A percentile compares a stretch with the other conserved stretches of the same genome.
phyloP scores from a whole-genome alignment of 2,329 filamentous ascomycete species.

The Myriosclerotinia scirpicola region DNA sequence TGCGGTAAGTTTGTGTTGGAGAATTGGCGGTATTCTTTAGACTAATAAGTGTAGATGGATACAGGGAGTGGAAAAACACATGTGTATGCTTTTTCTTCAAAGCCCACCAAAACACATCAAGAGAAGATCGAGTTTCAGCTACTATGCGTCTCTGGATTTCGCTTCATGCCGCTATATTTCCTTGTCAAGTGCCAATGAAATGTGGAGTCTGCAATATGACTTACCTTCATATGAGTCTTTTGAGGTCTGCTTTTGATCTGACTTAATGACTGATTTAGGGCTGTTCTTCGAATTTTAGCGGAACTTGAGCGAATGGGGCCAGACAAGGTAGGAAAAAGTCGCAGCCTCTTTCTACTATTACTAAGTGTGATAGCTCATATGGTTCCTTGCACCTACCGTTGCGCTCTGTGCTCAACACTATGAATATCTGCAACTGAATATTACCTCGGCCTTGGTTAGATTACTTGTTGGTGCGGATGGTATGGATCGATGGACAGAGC shows the following conservation, averaged over 20 bases:
- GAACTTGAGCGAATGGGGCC: conserved; percentile 57
- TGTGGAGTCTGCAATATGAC: neutral
- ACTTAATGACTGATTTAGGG: conserved; percentile 36
- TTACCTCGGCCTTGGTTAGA: conserved; percentile 53
- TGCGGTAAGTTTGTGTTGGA: conserved; percentile 49
- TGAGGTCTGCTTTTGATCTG: neutral
- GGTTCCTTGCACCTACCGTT: conserved; percentile 73
- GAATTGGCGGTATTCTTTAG: neutral
- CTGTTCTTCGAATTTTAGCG: conserved; percentile 64
- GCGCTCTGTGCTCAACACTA: conserved; percentile 66
- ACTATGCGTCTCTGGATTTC: neutral
- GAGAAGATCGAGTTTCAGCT: neutral
- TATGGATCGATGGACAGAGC: conserved; percentile 61
- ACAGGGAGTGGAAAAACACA: conserved; percentile 25
- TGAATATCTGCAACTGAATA: conserved; percentile 57
- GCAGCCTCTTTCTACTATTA: neutral
- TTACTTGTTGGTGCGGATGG: conserved; percentile 58
- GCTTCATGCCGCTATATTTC: neutral
- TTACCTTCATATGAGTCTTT: neutral
- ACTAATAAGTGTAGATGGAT: conserved; percentile 22
- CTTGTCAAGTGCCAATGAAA: neutral
- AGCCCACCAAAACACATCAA: too few species aligned
- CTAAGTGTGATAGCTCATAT: conserved; percentile 51
- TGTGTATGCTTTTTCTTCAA: conserved; percentile 21
- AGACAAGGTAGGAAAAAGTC: conserved; percentile 51